These are phyloP conservation scores for Hypoxylon perforatum DNA, from an alignment of 495 filamentous ascomycete genomes.

Conservation along the genomic window DNA sequence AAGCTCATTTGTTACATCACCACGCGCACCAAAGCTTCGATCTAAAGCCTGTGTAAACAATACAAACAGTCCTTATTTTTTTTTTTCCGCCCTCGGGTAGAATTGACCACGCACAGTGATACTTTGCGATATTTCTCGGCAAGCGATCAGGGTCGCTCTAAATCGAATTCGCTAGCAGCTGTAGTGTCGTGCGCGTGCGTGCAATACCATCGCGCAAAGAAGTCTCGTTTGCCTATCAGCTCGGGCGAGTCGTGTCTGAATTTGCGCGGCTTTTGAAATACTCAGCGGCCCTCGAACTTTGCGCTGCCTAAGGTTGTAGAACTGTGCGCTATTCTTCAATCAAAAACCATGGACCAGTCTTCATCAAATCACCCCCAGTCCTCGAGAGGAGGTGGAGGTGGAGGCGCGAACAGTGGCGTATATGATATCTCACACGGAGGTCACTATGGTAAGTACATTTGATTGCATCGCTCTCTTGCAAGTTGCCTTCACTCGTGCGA, in stretches of 20 bases:
- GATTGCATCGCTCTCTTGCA: slow-evolving; percentile 40
- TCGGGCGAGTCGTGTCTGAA: slow-evolving; percentile 8
- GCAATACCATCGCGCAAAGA: slow-evolving; percentile 40
- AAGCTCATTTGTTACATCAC: slow-evolving; percentile 52
- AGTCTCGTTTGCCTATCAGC: slow-evolving; percentile 31
- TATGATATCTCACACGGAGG: slow-evolving; percentile 87
- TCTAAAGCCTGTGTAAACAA: slow-evolving; percentile 41
- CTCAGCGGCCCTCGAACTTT: slow-evolving; percentile 27
- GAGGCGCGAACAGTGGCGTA: slow-evolving; percentile 63
- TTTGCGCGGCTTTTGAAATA: slow-evolving; percentile 35
- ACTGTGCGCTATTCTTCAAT: slow-evolving; percentile 31
- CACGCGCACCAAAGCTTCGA: slow-evolving; percentile 43
- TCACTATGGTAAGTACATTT: slow-evolving; percentile 79
- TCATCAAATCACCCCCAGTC: slow-evolving; percentile 63
- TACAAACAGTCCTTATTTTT: slow-evolving; percentile 37
- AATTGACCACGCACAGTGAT: slow-evolving; percentile 24
- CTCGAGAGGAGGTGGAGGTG: slow-evolving; percentile 60
- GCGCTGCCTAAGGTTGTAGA: slow-evolving; percentile 29
- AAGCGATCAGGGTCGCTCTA: slow-evolving; percentile 17
- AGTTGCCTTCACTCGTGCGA: slow-evolving; percentile 45
- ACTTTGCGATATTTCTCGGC: slow-evolving; percentile 31
- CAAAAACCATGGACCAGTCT: slow-evolving; percentile 65
- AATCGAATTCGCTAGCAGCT: slow-evolving; percentile 19
- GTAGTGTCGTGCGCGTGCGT: slow-evolving; percentile 30
- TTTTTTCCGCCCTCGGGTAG: slow-evolving; percentile 42